Base-by-base conservation (phyloP, 495 filamentous ascomycete genomes). In the Aspergillus diversus region DNA sequence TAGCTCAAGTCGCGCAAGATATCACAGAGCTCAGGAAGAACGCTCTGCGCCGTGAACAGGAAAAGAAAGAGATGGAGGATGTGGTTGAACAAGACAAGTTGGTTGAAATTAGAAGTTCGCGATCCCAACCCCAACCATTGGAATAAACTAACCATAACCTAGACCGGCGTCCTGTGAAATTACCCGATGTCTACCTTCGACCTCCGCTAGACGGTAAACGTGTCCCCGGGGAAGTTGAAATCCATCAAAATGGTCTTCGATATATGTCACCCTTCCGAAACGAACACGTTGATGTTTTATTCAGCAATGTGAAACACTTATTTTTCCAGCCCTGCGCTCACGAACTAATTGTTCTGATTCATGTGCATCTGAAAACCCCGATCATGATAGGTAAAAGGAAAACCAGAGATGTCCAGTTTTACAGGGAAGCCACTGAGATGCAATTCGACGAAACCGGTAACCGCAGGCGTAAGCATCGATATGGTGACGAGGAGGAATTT, bases 81-180 rank as follows among this genome's bases (percentile, higher is more conserved):
- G 96, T 99, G n/a, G 92, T 99, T 5, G 96, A 98, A 75, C 96
- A 98, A 74, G 96, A 98, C 67, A 98, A 98, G 78, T 86, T 99
- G 17, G 76, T 93, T 65, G 93, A 97, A 76, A 91, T 96, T 59
- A 80, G 92, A 79, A 96, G 90, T 92, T 81, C 78, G 86, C 77
- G 5, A 37, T 27, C 12, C 7, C 13, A 21, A 51, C 35, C 13
- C 12, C n/a, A n/a, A 47, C 13, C 13, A n/a, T 35, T 55, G 16
- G 47, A 5, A 42, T 16, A 42, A 46, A 48, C 61, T 69, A 60
- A 66, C 48, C 15, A 33, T 51, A 47, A 2, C 37, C 21, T 63
- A 94, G 90, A 94, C 79, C 92, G 93, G 42, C 92, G 93, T 56
- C 94, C 95, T 33, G 85, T 87, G 61, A 87, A 89, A 52, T 84